Evolutionary conservation across 306 rosid genomes (phyloP).

Genomic region (Pyrus betulifolia): DNA sequence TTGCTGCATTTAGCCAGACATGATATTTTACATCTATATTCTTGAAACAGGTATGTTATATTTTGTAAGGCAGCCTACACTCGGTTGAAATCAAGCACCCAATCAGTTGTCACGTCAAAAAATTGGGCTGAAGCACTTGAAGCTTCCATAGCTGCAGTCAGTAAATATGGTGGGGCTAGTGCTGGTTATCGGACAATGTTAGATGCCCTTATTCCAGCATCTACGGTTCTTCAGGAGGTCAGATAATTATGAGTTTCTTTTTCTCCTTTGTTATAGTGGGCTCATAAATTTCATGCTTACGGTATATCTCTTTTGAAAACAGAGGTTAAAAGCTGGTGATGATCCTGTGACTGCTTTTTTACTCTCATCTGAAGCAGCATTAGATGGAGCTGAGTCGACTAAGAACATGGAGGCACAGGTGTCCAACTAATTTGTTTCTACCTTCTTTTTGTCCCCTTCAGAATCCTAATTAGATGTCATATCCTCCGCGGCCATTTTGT

Average conservation of each 20-base stretch:
- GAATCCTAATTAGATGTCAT: neutral
- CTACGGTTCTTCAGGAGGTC: conserved; percentile 66
- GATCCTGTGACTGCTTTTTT: conserved; percentile 69
- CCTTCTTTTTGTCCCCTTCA: neutral
- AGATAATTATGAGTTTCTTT: conserved; percentile 2
- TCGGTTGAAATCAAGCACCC: conserved; percentile 51
- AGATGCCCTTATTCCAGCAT: conserved; percentile 93
- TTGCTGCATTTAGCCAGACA: neutral
- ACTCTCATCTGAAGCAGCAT: conserved; percentile 76
- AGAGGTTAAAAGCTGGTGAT: conserved; percentile 66
- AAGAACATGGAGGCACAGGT: conserved; percentile 87
- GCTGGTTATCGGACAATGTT: conserved; percentile 92
- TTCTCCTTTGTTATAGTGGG: conserved; percentile 11
- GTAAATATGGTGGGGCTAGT: conserved; percentile 89
- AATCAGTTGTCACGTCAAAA: conserved; percentile 37
- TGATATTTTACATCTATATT: neutral
- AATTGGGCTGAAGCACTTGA: conserved; percentile 81
- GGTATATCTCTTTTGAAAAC: conserved; percentile 18
- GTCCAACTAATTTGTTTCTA: neutral
- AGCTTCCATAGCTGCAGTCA: conserved; percentile 74
- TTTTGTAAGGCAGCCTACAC: conserved; percentile 73
- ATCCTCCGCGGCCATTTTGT: neutral
- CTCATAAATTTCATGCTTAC: conserved; percentile 4
- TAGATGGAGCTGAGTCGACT: conserved; percentile 82
- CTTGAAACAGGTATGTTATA: conserved; percentile 52